Percentiles rank a stretch among this genome's conserved stretches.
These are phyloP conservation scores for Mimosa bimucronata DNA, from an alignment of 306 rosid genomes.

Conservation along the genomic window DNA sequence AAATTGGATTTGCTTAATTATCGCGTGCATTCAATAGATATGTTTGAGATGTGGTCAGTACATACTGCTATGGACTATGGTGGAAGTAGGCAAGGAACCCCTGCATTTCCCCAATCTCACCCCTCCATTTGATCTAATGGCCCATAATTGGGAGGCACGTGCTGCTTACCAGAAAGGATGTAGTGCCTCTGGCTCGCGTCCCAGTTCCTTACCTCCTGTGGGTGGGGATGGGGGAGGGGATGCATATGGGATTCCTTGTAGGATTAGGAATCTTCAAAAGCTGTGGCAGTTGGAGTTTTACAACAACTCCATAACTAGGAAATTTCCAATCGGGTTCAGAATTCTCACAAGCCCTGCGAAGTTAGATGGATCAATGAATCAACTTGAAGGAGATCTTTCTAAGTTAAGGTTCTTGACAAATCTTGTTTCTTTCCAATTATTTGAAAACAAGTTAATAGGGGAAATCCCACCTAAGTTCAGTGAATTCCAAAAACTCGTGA, in stretches of 20 bases:
- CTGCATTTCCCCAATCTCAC: too few species aligned
- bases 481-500: constrained; percentile 59
- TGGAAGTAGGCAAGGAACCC: too few species aligned
- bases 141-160: too few species aligned
- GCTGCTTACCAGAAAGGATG: too few species aligned
- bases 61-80: too few species aligned
- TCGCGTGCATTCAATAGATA: too few species aligned
- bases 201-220: too few species aligned
- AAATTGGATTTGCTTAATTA: too few species aligned
- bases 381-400: constrained; percentile 66
- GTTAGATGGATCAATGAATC: constrained; percentile 68
- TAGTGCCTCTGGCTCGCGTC: too few species aligned
- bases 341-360: constrained; percentile 52
- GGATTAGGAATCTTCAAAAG: constrained; percentile 64
- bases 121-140: too few species aligned
- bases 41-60: too few species aligned
- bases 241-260: constrained; percentile 62
- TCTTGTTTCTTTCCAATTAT: constrained; percentile 61
- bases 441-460: constrained; percentile 58
- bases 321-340: constrained; percentile 60
- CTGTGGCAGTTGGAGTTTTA: constrained; percentile 78
- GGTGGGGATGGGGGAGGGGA: too few species aligned
- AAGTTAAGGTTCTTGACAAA: constrained; percentile 53
- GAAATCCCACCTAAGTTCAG: constrained; percentile 71
- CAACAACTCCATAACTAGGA: constrained; percentile 59